A percentile compares a stretch with the other conserved stretches of the same genome.
Conservation (phyloP, 2,329 filamentous ascomycete genomes). For the Talaromyces sp. region DNA sequence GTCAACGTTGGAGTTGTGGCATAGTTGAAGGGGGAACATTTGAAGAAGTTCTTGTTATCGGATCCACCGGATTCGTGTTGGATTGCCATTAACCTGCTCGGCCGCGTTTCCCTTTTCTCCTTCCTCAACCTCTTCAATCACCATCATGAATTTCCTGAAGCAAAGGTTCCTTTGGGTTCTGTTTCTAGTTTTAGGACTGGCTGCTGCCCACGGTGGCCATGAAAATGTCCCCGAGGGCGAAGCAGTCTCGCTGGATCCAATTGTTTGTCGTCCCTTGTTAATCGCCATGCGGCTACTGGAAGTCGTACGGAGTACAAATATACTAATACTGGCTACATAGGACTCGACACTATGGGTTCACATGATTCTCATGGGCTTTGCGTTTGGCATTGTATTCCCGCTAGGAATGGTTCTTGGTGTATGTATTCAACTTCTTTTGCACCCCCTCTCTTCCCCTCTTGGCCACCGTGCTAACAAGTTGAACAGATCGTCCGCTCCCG, state of each 20-base stretch:
- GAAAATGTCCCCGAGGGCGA: conserved; percentile 68
- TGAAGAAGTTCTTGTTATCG: conserved; percentile 19
- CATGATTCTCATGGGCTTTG: conserved; percentile 82
- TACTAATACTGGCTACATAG: conserved; percentile 33
- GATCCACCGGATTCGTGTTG: conserved; percentile 25
- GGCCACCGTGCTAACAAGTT: background rate
- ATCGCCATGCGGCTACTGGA: background rate
- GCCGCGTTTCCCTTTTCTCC: conserved; percentile 11
- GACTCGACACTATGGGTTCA: conserved; percentile 91
- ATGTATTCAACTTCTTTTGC: conserved; percentile 39
- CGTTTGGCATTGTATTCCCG: conserved; percentile 91
- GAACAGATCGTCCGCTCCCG: conserved; percentile 78
- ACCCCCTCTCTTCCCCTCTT: background rate
- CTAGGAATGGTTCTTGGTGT: conserved; percentile 94
- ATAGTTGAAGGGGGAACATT: too few species aligned
- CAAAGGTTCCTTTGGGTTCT: conserved; percentile 27
- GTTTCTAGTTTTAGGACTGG: conserved; percentile 32
- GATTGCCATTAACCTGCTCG: conserved; percentile 10
- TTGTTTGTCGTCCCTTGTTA: conserved; percentile 57
- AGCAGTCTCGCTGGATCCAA: conserved; percentile 70
- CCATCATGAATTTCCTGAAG: conserved; percentile 21
- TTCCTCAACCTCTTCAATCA: conserved; percentile 6
- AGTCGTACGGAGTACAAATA: background rate
- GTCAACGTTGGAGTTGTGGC: background rate
- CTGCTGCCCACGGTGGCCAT: conserved; percentile 57